phyloP scores from a whole-genome alignment of 2,329 filamentous ascomycete species.

The Xylariaceae sp. region DNA sequence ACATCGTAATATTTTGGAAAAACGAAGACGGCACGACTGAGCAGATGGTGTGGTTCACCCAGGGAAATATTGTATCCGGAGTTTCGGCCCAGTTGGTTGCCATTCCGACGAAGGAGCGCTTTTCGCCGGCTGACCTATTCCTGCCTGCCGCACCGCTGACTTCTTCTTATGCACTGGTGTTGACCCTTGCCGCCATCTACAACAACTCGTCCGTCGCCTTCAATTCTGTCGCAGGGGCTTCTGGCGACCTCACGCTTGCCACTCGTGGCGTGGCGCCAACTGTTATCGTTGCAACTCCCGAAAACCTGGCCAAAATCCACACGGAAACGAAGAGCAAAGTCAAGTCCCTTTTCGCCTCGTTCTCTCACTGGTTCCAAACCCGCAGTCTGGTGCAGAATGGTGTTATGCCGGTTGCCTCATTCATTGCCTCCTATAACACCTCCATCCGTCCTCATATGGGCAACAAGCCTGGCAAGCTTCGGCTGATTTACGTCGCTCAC shows the following conservation, averaged over 20 bases:
- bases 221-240: conserved; percentile 76
- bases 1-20: conserved; percentile 64
- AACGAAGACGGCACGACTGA: conserved; percentile 45
- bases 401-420: conserved; percentile 62
- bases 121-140: conserved; percentile 72
- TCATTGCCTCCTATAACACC: conserved; percentile 58
- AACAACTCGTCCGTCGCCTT: conserved; percentile 80
- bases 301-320: conserved; percentile 65
- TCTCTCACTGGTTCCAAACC: conserved; percentile 67
- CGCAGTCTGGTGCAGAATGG: conserved; percentile 65
- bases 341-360: conserved; percentile 56
- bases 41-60: conserved; percentile 76
- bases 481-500: conserved; percentile 75
- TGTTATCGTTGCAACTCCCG: conserved; percentile 71
- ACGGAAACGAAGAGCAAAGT: conserved; percentile 53
- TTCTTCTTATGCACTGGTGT: conserved; percentile 69
- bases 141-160: conserved; percentile 78
- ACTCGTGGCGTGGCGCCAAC: conserved; percentile 74
- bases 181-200: conserved; percentile 78
- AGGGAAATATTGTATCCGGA: conserved; percentile 80
- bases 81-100: conserved; percentile 72
- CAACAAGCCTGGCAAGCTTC: conserved; percentile 64
- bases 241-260: conserved; percentile 65
- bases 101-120: conserved; percentile 67
- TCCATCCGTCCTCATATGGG: conserved; percentile 55